phyloP scores from a whole-genome alignment of 163 green algal genomes.

The Prototheca wickerhamii region DNA sequence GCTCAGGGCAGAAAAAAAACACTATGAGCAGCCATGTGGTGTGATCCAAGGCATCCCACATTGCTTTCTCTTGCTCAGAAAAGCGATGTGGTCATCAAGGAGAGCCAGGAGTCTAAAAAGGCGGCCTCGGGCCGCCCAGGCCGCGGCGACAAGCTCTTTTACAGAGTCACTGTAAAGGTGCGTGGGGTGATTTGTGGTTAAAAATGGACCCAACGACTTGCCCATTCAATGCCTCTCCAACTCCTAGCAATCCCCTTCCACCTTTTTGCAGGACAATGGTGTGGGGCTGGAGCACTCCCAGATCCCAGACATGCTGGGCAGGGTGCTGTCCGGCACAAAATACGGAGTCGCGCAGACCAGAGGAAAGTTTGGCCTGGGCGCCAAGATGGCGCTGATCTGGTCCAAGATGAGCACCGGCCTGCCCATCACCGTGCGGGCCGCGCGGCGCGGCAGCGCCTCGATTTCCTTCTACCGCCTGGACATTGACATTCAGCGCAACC shows the following conservation, averaged over 20 bases:
- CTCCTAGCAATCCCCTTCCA: background rate
- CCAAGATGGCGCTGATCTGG: constrained; percentile 98
- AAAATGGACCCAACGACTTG: background rate
- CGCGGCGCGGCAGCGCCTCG: constrained; percentile 33
- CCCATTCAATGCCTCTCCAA: background rate
- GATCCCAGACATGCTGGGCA: constrained; percentile 92
- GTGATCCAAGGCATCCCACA: too few relatives aligned
- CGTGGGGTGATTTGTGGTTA: background rate
- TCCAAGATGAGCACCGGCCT: constrained; percentile 93
- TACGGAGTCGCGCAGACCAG: constrained; percentile 90
- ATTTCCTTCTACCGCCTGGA: constrained; percentile 79
- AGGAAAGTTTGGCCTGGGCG: constrained; percentile 94
- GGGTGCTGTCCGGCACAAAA: constrained; percentile 88
- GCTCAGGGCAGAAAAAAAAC: background rate
- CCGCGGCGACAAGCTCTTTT: constrained; percentile 51
- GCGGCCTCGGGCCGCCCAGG: constrained; percentile 25
- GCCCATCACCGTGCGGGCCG: constrained; percentile 73
- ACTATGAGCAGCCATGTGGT: background rate
- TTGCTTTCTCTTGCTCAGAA: too few relatives aligned
- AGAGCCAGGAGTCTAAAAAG: too few relatives aligned
- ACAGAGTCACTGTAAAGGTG: constrained; percentile 72
- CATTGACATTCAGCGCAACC: constrained; percentile 92
- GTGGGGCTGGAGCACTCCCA: constrained; percentile 85
- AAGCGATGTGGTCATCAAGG: too few relatives aligned
- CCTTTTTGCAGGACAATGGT: constrained; percentile 79